Base-by-base conservation (phyloP, 2,329 filamentous ascomycete species). In the Fonsecaea monophora region DNA sequence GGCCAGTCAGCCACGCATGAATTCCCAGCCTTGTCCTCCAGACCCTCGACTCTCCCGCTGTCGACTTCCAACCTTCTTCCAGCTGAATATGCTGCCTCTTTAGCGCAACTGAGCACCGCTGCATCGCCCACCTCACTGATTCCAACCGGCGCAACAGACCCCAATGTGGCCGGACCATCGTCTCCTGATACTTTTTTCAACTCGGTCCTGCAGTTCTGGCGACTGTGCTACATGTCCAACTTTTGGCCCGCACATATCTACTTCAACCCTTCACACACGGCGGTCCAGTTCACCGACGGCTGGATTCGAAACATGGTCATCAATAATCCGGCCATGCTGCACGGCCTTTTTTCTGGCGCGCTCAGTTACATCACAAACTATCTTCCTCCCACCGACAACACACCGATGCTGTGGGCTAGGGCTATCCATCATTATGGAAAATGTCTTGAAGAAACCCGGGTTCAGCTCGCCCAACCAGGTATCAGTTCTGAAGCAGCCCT, bases 131-230 rank as follows among this genome's bases (percentile, higher is more conserved):
- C 5, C 5, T 38, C n/a, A 3, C 15, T 60, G 37, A 37, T 53
- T 30, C 40, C 57, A n/a, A 9, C 25, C 42, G 60, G 60, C 10
- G 34, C 18, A 2, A 42, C 60, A 32, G 65, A 56, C 37, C 48
- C 60, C 7, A 60, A 18, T 30, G 32, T 30, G 1, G 62, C 53
- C 13, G 60, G 34, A 21, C 60, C 30, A 15, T 30, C 50, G 53
- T 37, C 60, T 30, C 37, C 61, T 12, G 54, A 60, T 13, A 38
- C 18, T 7, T 67, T 64, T 50, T 64, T 67, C 60, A 67, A 67
- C 35, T 64, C 65, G 10, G 60, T 67, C 32, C 21, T 67, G 42
- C 60, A 67, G 25, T 67, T 67, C 37, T 67, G 65, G 65, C 65
- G 65, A 15, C 21, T 63, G 15, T 35, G 21, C 18, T 67, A 62